A percentile compares a stretch with the other conserved stretches of the same genome.
Evolutionary conservation across 2,329 filamentous ascomycete species (phyloP).

Genomic region (Metarhizium anisopliae): DNA sequence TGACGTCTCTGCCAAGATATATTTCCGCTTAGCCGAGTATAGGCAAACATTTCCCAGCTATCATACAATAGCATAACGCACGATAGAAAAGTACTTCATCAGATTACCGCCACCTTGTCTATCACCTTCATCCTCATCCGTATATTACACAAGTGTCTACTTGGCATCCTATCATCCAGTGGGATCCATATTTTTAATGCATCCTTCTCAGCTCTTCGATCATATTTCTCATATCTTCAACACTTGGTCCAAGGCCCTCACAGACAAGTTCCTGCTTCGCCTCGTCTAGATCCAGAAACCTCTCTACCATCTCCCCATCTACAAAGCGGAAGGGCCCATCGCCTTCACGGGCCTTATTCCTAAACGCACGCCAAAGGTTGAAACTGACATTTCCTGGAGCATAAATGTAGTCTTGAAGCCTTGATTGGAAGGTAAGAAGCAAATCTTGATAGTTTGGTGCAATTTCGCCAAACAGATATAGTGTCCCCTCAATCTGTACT

Average conservation of each 20-base stretch:
- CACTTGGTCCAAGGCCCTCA: constrained; percentile 47
- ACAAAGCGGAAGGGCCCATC: constrained; percentile 80
- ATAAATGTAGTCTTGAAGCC: constrained; percentile 56
- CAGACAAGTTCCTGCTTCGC: constrained; percentile 44
- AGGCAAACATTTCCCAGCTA: no score
- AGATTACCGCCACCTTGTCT: neutral
- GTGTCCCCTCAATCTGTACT: constrained; percentile 70
- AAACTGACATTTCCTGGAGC: constrained; percentile 70
- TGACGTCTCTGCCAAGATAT: no score
- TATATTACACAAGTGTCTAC: neutral
- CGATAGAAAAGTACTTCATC: no score
- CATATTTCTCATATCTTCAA: constrained; percentile 53
- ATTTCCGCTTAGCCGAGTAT: no score
- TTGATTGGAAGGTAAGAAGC: constrained; percentile 70
- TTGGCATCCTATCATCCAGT: neutral
- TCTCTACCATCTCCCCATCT: constrained; percentile 84
- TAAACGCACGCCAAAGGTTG: constrained; percentile 72
- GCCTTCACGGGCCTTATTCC: constrained; percentile 61
- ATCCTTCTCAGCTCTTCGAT: constrained; percentile 55
- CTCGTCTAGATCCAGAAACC: constrained; percentile 65
- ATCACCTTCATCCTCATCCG: neutral
- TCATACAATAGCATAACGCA: no score
- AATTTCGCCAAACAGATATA: constrained; percentile 84
- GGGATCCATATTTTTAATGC: constrained; percentile 31
- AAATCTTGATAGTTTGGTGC: constrained; percentile 64